Base-by-base conservation (phyloP, 169 alveolate genomes). In the Cardiosporidium cionae region DNA sequence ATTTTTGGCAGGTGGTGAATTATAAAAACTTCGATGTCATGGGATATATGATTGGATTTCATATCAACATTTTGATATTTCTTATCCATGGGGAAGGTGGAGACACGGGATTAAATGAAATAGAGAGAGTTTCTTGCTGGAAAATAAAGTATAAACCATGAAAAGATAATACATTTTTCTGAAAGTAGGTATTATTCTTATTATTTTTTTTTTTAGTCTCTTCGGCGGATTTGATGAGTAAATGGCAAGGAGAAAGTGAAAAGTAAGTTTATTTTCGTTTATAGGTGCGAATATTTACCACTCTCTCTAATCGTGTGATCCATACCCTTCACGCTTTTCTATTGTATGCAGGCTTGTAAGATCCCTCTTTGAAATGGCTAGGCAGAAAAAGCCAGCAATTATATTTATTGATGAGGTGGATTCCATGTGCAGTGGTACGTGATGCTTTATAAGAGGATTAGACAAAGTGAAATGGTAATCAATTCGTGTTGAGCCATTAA, bases 221-320 rank as follows among this genome's bases (percentile, higher is more conserved):
- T 3, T 93, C 99, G 9, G 92, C 99, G 3, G 99, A 97, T 86
- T 86, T 98, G 32, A 96, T 96, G 44, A 92, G 98, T 78, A 97
- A 96, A 86, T 98, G 96, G 95, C 96, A 94, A 87, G 99, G 99
- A 27, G 99, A 98, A 73, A 90, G 98, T 72, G 99, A 98, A 89
- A 95, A 94, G 87, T 91, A 90, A 33, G 94, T 91, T 92, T 6
- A 32, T 16, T n/a, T 63, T 9, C 72, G 35, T 16, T 66, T 9
- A 33, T 16, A n/a, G n/a, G n/a, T n/a, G n/a, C n/a, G n/a, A n/a
- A n/a, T n/a, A n/a, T n/a, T n/a, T n/a, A n/a, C n/a, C n/a, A n/a
- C n/a, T n/a, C n/a, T n/a, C n/a, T n/a, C n/a, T n/a, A n/a, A n/a
- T n/a, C n/a, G n/a, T n/a, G n/a, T n/a, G n/a, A n/a, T n/a, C n/a